These are phyloP conservation scores for Gaeumannomyces tritici DNA, from an alignment of 2,329 filamentous ascomycete genomes.

Conservation along the genomic window DNA sequence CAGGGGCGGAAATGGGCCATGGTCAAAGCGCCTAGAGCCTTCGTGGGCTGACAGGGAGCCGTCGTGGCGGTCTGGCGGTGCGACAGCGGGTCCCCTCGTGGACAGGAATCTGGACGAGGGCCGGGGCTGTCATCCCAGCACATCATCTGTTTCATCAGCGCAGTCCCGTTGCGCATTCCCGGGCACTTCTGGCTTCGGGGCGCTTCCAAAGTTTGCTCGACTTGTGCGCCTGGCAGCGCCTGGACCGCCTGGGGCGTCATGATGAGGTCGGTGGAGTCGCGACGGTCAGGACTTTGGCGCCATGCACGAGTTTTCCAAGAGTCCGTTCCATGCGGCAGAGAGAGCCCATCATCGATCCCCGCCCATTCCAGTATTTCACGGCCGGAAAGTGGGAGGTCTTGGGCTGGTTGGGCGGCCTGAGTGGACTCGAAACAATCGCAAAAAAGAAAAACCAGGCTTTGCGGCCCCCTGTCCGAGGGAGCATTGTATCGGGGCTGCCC, in stretches of 20 bases:
- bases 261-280: not conserved
- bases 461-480: not conserved
- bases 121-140: not conserved
- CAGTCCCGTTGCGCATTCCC: not conserved
- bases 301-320: too few species aligned
- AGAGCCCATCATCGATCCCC: too few species aligned
- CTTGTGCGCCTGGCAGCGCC: too few species aligned
- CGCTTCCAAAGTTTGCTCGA: too few species aligned
- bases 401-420: not conserved
- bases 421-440: not conserved
- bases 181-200: not conserved
- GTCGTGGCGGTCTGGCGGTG: too few species aligned
- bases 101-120: not conserved
- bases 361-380: too few species aligned
- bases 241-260: too few species aligned
- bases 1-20: not conserved
- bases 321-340: too few species aligned
- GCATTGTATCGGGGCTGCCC: not conserved
- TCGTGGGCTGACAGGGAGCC: not conserved
- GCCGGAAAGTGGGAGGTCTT: not conserved
- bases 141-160: not conserved
- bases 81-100: not conserved
- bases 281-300: not conserved
- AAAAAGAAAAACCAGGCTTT: not conserved
- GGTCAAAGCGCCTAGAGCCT: not conserved